Percentiles rank a stretch among this genome's conserved stretches.
These are phyloP conservation scores for Phytophthora syringae DNA, from an alignment of 352 stramenopile species.

Conservation along the genomic window DNA sequence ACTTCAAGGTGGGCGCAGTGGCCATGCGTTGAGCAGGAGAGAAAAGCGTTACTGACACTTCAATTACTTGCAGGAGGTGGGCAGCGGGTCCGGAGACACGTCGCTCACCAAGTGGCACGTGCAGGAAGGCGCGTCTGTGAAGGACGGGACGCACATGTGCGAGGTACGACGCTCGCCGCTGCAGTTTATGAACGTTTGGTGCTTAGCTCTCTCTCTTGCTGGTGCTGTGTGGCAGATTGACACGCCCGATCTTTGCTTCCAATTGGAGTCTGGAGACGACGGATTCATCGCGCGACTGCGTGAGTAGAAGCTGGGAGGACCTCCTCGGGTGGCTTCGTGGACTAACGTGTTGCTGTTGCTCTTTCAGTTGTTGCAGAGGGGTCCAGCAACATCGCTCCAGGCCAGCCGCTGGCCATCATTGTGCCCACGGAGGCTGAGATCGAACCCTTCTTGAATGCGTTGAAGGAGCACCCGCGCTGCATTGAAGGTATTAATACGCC, in stretches of 20 bases:
- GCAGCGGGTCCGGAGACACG: slow-evolving; percentile 50
- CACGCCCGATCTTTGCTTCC: slow-evolving; percentile 83
- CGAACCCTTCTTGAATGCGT: slow-evolving; percentile 60
- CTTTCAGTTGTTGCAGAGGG: slow-evolving; percentile 69
- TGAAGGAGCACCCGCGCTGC: slow-evolving; percentile 59
- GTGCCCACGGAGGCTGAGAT: slow-evolving; percentile 71
- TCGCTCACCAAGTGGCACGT: slow-evolving; percentile 85
- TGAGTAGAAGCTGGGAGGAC: slow-evolving; percentile 30
- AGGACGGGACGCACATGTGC: slow-evolving; percentile 78
- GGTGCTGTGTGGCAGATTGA: slow-evolving; percentile 61
- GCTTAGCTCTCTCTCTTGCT: too few relatives aligned
- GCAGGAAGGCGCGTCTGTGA: slow-evolving; percentile 63
- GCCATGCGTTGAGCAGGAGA: not conserved
- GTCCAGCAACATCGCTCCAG: slow-evolving; percentile 56
- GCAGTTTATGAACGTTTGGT: not conserved
- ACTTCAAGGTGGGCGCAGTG: slow-evolving; percentile 66
- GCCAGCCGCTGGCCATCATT: slow-evolving; percentile 81
- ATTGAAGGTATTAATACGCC: slow-evolving; percentile 74
- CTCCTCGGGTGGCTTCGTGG: not conserved
- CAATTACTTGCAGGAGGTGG: slow-evolving; percentile 51
- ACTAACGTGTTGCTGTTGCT: slow-evolving; percentile 17
- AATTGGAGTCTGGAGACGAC: slow-evolving; percentile 81
- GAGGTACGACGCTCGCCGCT: slow-evolving; percentile 45
- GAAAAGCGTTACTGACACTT: not conserved
- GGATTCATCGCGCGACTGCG: slow-evolving; percentile 79